Conservation (phyloP, 371 early-diverging fungal genomes). For the Mortierella sp. region DNA sequence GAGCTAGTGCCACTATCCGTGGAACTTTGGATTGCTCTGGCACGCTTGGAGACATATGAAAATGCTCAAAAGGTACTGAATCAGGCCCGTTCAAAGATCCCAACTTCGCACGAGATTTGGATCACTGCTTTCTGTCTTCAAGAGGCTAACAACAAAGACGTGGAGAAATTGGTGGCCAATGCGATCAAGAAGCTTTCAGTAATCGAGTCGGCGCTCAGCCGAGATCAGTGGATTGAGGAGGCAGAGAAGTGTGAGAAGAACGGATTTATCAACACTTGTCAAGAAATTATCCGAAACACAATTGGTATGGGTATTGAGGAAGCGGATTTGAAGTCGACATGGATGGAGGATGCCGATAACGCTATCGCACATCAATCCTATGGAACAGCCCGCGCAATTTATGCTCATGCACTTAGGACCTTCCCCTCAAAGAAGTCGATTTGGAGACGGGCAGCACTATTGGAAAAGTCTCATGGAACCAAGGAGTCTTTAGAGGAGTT, state of each 20-base stretch:
- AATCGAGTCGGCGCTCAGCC: constrained; percentile 77
- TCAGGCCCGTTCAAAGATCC: constrained; percentile 86
- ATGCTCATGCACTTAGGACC: constrained; percentile 82
- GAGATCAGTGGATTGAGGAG: constrained; percentile 94
- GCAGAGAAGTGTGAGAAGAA: constrained; percentile 90
- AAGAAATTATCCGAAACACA: constrained; percentile 87
- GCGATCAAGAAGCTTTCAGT: constrained; percentile 79
- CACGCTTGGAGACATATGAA: constrained; percentile 90
- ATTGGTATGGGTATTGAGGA: constrained; percentile 86
- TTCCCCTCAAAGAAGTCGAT: constrained; percentile 86
- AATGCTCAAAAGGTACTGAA: constrained; percentile 92
- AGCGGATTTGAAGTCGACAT: constrained; percentile 83
- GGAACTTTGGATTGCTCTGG: constrained; percentile 96
- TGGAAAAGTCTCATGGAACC: constrained; percentile 92
- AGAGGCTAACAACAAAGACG: constrained; percentile 78
- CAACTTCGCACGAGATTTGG: constrained; percentile 96
- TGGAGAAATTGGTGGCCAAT: constrained; percentile 77
- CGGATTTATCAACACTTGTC: constrained; percentile 82
- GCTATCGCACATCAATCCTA: constrained; percentile 73
- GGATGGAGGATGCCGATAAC: constrained; percentile 93
- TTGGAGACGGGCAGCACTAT: constrained; percentile 90
- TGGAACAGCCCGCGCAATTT: constrained; percentile 91
- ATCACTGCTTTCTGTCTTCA: constrained; percentile 94
- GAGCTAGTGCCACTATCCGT: constrained; percentile 91
- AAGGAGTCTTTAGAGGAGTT: constrained; percentile 82